Evolutionary conservation across 2,329 filamentous ascomycete genomes (phyloP).

Genomic region (Neofusicoccum sp.): DNA sequence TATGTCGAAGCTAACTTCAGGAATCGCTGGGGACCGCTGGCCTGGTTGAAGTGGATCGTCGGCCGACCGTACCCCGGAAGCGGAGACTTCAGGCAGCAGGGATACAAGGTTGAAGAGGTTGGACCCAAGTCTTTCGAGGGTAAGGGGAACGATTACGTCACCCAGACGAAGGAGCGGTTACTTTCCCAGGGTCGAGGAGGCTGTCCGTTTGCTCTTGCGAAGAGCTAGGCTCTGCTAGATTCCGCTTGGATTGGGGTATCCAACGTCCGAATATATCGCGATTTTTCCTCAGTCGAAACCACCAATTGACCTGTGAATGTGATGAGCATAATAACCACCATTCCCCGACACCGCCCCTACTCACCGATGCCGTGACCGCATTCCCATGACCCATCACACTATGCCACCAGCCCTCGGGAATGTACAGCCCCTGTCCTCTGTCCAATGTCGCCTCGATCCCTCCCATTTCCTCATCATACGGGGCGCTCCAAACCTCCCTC

Average conservation of each 20-base stretch:
- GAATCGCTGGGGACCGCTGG: slow-evolving; percentile 62
- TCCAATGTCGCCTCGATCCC: slow-evolving; percentile 49
- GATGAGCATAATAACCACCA: slow-evolving; percentile 24
- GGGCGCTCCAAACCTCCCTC: slow-evolving; percentile 65
- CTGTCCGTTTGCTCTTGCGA: slow-evolving; percentile 30
- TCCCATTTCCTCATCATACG: slow-evolving; percentile 21
- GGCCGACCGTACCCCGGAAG: slow-evolving; percentile 51
- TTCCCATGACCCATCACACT: slow-evolving; percentile 66
- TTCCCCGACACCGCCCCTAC: slow-evolving; percentile 22
- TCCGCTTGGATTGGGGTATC: not conserved
- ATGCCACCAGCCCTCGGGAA: slow-evolving; percentile 86
- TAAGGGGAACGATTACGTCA: slow-evolving; percentile 38
- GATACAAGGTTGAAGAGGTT: slow-evolving; percentile 59
- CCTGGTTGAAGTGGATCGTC: slow-evolving; percentile 48
- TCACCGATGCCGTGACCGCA: slow-evolving; percentile 56
- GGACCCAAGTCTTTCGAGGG: slow-evolving; percentile 59
- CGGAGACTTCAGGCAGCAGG: slow-evolving; percentile 48
- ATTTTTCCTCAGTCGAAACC: slow-evolving; percentile 61
- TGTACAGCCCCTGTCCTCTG: slow-evolving; percentile 71
- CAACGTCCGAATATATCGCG: too few relatives aligned
- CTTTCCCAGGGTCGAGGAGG: slow-evolving; percentile 26
- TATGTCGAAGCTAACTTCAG: slow-evolving; percentile 55
- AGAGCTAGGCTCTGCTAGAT: not conserved
- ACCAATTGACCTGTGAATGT: slow-evolving; percentile 67
- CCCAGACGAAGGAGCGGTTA: slow-evolving; percentile 26